phyloP scores from a whole-genome alignment of 2,329 filamentous ascomycete species.

The Fusarium pseudonygamai region DNA sequence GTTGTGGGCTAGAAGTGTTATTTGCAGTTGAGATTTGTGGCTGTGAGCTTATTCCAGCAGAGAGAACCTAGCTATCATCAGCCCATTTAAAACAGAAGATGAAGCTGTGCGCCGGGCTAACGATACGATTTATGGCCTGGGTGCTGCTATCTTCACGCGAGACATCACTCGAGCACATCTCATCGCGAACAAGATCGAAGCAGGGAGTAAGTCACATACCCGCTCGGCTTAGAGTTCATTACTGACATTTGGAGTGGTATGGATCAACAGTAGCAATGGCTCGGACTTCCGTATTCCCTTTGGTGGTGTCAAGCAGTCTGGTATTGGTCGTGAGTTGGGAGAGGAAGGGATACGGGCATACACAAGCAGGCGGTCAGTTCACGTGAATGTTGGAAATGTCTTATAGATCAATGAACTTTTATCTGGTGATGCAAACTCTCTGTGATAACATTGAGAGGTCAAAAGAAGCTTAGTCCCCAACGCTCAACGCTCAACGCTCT shows the following conservation, averaged over 20 bases:
- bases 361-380: slow-evolving; percentile 55
- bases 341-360: slow-evolving; percentile 57
- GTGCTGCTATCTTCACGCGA: slow-evolving; percentile 68
- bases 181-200: slow-evolving; percentile 66
- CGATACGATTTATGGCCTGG: slow-evolving; percentile 68
- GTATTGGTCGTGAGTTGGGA: slow-evolving; percentile 56
- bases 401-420: not conserved
- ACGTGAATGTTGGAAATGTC: slow-evolving; percentile 51
- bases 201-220: slow-evolving; percentile 52
- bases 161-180: slow-evolving; percentile 61
- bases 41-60: no score
- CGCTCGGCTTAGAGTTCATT: accelerated
- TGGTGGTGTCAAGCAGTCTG: slow-evolving; percentile 59
- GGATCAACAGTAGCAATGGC: slow-evolving; percentile 60
- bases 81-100: slow-evolving; percentile 53
- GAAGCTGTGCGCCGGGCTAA: slow-evolving; percentile 56
- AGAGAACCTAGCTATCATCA: slow-evolving; percentile 54
- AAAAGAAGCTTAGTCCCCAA: not conserved
- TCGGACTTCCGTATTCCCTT: slow-evolving; percentile 56
- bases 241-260: slow-evolving; percentile 49
- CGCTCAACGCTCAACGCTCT: not conserved
- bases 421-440: not conserved
- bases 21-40: no score
- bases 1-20: no score
- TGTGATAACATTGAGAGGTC: not conserved